Evolutionary conservation across 208 protist species (phyloP), one percentile per base, ranked within the genome.

Genomic region (Wallacemonas sp.): DNA sequence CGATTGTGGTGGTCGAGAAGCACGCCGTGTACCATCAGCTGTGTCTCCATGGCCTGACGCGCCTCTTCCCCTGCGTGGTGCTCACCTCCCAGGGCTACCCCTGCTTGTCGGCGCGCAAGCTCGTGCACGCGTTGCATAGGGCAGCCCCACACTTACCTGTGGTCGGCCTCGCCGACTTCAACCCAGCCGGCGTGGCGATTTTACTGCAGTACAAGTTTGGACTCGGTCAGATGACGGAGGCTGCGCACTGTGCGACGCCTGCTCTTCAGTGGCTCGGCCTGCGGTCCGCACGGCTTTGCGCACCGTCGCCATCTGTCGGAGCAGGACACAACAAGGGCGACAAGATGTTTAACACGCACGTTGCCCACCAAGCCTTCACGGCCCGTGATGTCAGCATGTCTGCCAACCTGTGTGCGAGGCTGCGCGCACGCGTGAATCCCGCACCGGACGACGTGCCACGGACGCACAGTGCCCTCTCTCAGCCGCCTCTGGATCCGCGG

Each of bases 1-100:
- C 71, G 28, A 85, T 95, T 54, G 26, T 95, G 18, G 85, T 95
- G n/a, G 71, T 95, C 7, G 86, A 95, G 70, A 95, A 95, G 65
- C 82, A 95, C 67, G 84, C 90, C 1, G 78, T 93, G 2, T 93
- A 91, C 41, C 74, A 76, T 31, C 78, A 84, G 8, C 73, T 95
- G 20, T 80, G 92, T 71, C 73, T 85, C 20, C 82, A 87, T 29
- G 61, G 73, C 11, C 65, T 92, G 3, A 76, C 67, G n/a, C 72
- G 74, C 0, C 59, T 57, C 2, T 52, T 95, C 36, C 87, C 86
- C 33, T 93, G 84, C 39, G 84, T 95, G 33, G 63, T 95, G 52
- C 65, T 95, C 10, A 95, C 87, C 11, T 73, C 87, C 8, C 78
- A 87, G n/a, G 90, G 90, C 28, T 93, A 86, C 68, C 86, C 90